Evolutionary conservation across 495 filamentous ascomycete species (phyloP).

Genomic region (Daldinia caldariorum): DNA sequence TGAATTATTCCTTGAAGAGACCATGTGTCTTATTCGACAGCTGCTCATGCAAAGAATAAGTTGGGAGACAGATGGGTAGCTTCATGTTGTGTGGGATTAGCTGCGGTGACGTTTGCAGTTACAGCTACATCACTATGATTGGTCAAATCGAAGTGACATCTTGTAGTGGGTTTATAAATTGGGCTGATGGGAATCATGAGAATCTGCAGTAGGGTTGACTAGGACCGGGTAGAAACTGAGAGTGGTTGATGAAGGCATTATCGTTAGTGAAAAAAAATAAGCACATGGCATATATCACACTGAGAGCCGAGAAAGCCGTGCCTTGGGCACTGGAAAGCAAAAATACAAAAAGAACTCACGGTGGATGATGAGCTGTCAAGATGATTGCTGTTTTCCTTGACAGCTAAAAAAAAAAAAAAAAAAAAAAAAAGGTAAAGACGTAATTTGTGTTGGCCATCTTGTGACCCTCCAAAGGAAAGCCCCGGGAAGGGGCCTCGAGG

Average conservation of each 20-base stretch:
- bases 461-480: constrained; percentile 42
- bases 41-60: constrained; percentile 38
- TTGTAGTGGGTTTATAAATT: constrained; percentile 33
- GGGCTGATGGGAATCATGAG: constrained; percentile 41
- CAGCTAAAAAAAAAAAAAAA: too few species aligned
- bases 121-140: constrained; percentile 22
- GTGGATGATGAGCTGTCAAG: constrained; percentile 35
- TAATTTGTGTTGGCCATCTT: constrained; percentile 38
- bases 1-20: constrained; percentile 29
- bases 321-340: constrained; percentile 16
- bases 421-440: constrained; percentile 42
- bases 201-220: constrained; percentile 39
- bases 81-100: constrained; percentile 35
- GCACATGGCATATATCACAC: constrained; percentile 12
- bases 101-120: constrained; percentile 32
- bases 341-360: background rate
- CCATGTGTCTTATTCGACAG: constrained; percentile 34
- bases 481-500: constrained; percentile 15
- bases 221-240: constrained; percentile 32
- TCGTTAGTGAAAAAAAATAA: constrained; percentile 19
- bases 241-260: constrained; percentile 24
- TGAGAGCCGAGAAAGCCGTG: constrained; percentile 34
- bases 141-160: constrained; percentile 19
- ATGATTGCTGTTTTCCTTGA: constrained; percentile 16
- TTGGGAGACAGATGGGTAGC: constrained; percentile 23